A percentile compares a stretch with the other conserved stretches of the same genome.
phyloP scores from a whole-genome alignment of 805 yeast genomes.

The Kodamaea kakaduensis region DNA sequence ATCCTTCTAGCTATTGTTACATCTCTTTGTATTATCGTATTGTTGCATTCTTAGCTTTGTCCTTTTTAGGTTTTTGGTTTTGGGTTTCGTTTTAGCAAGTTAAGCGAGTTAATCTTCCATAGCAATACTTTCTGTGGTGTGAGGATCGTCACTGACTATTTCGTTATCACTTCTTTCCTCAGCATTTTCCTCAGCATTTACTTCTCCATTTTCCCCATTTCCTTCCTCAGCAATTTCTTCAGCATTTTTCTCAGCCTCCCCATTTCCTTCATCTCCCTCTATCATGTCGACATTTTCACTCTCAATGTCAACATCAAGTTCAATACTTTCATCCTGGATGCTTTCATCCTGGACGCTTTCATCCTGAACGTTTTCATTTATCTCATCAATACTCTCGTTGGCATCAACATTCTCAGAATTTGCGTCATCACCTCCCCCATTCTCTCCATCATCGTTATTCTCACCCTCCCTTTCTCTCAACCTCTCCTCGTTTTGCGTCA shows the following conservation, averaged over 20 bases:
- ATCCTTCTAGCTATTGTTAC: too few species aligned
- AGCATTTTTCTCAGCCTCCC: background rate
- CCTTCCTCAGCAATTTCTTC: background rate
- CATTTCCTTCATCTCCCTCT: background rate
- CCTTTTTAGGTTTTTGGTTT: too few species aligned
- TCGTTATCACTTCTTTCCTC: background rate
- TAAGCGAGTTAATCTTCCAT: too few species aligned
- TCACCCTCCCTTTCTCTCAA: constrained; percentile 3
- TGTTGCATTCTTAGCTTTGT: too few species aligned
- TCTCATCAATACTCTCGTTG: background rate
- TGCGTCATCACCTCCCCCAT: background rate
- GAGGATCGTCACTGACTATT: background rate
- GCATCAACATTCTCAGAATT: too few species aligned
- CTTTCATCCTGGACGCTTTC: background rate
- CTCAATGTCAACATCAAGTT: background rate
- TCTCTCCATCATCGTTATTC: background rate
- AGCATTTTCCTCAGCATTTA: background rate
- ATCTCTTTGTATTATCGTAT: too few species aligned
- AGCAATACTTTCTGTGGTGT: too few species aligned
- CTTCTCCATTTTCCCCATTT: background rate
- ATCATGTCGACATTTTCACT: background rate
- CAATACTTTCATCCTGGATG: background rate
- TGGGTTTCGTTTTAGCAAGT: too few species aligned
- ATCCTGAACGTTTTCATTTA: background rate
- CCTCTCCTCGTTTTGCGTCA: constrained; percentile 17